Percentiles rank a stretch among this genome's conserved stretches.
These are phyloP conservation scores for Taxawa tesnikishii DNA, from an alignment of 2,329 filamentous ascomycete species.

Conservation along the genomic window DNA sequence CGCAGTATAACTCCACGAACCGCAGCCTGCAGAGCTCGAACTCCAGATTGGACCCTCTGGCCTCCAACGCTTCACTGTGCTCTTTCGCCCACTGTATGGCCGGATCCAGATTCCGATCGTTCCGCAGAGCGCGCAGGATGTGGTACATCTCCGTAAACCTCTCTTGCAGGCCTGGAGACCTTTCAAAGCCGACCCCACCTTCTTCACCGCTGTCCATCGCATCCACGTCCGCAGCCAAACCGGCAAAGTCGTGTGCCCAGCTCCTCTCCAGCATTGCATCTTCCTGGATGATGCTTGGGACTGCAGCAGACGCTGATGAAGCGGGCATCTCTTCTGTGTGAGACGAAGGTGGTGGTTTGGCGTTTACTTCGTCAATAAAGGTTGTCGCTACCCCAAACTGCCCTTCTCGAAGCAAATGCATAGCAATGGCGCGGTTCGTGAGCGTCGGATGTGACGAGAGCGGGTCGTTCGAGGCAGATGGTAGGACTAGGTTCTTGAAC, in stretches of 20 bases:
- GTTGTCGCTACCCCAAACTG: slow-evolving; percentile 80
- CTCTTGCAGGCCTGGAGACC: slow-evolving; percentile 46
- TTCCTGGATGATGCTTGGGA: slow-evolving; percentile 12
- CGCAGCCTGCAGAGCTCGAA: slow-evolving; percentile 88
- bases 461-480: slow-evolving; percentile 69
- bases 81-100: slow-evolving; percentile 77
- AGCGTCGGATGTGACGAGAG: slow-evolving; percentile 63
- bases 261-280: slow-evolving; percentile 1
- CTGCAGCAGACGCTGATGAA: slow-evolving; percentile 1
- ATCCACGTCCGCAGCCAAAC: slow-evolving; percentile 1
- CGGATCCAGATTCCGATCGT: slow-evolving; percentile 58
- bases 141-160: slow-evolving; percentile 85
- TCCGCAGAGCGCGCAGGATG: slow-evolving; percentile 67
- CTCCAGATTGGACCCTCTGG: slow-evolving; percentile 80
- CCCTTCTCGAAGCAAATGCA: slow-evolving; percentile 91
- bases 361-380: slow-evolving; percentile 51
- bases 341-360: slow-evolving; percentile 4
- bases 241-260: slow-evolving; percentile 7
- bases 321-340: slow-evolving; percentile 27
- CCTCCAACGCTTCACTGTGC: slow-evolving; percentile 60
- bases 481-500: slow-evolving; percentile 55
- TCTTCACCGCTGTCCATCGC: slow-evolving; percentile 6
- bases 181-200: slow-evolving; percentile 3
- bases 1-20: slow-evolving; percentile 81
- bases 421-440: slow-evolving; percentile 86